Evolutionary conservation across 441 rosid genomes (phyloP).

Genomic region (Capsella rubella): DNA sequence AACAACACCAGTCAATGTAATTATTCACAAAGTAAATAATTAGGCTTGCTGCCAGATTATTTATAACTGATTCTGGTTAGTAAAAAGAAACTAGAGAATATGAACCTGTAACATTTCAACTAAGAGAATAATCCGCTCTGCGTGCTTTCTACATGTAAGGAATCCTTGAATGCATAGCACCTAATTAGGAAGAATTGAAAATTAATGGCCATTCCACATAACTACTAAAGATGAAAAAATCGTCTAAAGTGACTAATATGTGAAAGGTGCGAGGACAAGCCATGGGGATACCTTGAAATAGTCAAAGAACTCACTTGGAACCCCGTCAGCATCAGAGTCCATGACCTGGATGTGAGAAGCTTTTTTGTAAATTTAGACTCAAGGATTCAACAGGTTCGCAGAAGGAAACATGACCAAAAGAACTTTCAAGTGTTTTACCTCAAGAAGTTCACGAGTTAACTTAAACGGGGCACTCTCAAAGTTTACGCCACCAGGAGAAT

Average conservation of each 20-base stretch:
- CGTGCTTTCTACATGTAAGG: constrained; percentile 97
- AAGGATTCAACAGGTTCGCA: neutral
- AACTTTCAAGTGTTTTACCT: constrained; percentile 51
- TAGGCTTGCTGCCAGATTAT: constrained; percentile 2
- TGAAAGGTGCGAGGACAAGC: constrained; percentile 5
- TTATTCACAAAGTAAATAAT: constrained; percentile 20
- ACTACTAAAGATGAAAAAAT: neutral
- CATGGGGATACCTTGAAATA: constrained; percentile 74
- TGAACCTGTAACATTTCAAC: constrained; percentile 99
- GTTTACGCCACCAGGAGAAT: constrained; percentile 73
- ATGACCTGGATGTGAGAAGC: constrained; percentile 63
- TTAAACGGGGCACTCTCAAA: constrained; percentile 98
- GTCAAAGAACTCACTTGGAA: constrained; percentile 97
- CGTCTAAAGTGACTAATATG: neutral
- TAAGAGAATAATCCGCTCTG: constrained; percentile 93
- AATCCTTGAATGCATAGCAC: constrained; percentile 99
- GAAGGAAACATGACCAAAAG: constrained; percentile 14
- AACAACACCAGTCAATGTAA: constrained; percentile 22
- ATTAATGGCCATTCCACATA: constrained; percentile 9
- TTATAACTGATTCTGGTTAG: constrained; percentile 30
- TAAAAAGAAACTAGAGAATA: constrained; percentile 27
- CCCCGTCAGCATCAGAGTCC: constrained; percentile 99
- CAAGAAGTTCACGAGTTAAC: constrained; percentile 95
- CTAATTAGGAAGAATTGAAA: constrained; percentile 46
- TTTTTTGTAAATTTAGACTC: neutral